Percentiles rank a stretch among this genome's conserved stretches.
Evolutionary conservation across 257 asterid genomes (phyloP).

Genomic region (Paraleonurus japonicus): DNA sequence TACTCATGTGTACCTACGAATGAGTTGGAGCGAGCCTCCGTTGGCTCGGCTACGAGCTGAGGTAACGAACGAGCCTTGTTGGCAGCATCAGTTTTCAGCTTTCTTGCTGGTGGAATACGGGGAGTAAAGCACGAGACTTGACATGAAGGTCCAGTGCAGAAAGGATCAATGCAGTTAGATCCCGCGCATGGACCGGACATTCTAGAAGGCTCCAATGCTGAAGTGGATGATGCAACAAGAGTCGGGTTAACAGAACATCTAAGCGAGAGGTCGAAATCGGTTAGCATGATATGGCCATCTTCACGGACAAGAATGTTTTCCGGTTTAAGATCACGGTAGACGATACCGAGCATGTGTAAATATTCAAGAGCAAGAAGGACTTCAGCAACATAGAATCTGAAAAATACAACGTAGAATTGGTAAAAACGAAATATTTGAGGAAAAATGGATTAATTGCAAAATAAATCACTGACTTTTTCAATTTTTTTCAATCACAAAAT

Average conservation of each 20-base stretch:
- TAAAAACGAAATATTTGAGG: background rate
- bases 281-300: slow-evolving; percentile 93
- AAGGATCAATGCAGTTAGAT: slow-evolving; percentile 90
- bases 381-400: slow-evolving; percentile 91
- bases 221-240: slow-evolving; percentile 52
- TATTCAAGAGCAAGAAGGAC: slow-evolving; percentile 92
- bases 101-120: slow-evolving; percentile 49
- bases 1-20: slow-evolving; percentile 96
- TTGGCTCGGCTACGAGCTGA: slow-evolving; percentile 92
- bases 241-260: slow-evolving; percentile 87
- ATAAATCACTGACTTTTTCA: background rate
- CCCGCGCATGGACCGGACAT: slow-evolving; percentile 88
- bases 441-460: background rate
- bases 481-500: background rate
- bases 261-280: slow-evolving; percentile 86
- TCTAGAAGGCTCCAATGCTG: slow-evolving; percentile 59
- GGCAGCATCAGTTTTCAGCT: slow-evolving; percentile 47
- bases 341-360: slow-evolving; percentile 91
- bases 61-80: slow-evolving; percentile 54
- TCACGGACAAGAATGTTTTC: slow-evolving; percentile 89
- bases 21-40: slow-evolving; percentile 89
- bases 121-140: slow-evolving; percentile 91
- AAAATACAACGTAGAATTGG: background rate
- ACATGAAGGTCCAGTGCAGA: slow-evolving; percentile 91
- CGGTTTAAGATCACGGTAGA: slow-evolving; percentile 88